These are phyloP conservation scores for Boletus bicolor DNA, from an alignment of 768 basidiomycete genomes.

Conservation along the genomic window DNA sequence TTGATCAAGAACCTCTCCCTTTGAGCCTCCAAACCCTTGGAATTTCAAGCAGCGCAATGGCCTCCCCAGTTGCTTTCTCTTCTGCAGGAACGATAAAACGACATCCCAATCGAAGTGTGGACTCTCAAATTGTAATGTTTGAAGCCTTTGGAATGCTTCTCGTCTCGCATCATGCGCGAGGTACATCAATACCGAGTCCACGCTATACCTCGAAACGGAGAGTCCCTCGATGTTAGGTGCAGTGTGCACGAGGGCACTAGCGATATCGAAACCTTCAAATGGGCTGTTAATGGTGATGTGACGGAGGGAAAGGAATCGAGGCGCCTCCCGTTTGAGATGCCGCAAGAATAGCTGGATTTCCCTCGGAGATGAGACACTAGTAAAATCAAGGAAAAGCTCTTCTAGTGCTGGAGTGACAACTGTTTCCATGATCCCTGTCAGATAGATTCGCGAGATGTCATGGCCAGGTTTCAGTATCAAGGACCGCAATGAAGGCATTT, in stretches of 20 bases:
- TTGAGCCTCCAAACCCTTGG: slow-evolving; percentile 21
- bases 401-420: slow-evolving; percentile 24
- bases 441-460: slow-evolving; percentile 28
- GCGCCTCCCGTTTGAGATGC: slow-evolving; percentile 25
- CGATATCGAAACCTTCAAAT: slow-evolving; percentile 24
- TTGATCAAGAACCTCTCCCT: slow-evolving; percentile 20
- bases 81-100: slow-evolving; percentile 25
- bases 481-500: slow-evolving; percentile 20
- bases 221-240: slow-evolving; percentile 26
- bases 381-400: slow-evolving; percentile 27
- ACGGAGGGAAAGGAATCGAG: slow-evolving; percentile 25
- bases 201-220: slow-evolving; percentile 27
- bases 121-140: slow-evolving; percentile 16
- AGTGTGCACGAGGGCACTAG: slow-evolving; percentile 20
- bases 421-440: slow-evolving; percentile 23
- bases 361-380: slow-evolving; percentile 22
- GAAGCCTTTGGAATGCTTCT: slow-evolving; percentile 26
- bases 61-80: slow-evolving; percentile 19
- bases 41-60: slow-evolving; percentile 19
- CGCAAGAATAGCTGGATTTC: slow-evolving; percentile 30
- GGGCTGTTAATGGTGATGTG: slow-evolving; percentile 22
- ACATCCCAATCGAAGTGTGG: slow-evolving; percentile 30
- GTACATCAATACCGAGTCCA: slow-evolving; percentile 23
- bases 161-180: slow-evolving; percentile 26
- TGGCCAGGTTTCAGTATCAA: slow-evolving; percentile 24